Base-by-base conservation (phyloP, 768 basidiomycete species). In the Termitomyces sp. region DNA sequence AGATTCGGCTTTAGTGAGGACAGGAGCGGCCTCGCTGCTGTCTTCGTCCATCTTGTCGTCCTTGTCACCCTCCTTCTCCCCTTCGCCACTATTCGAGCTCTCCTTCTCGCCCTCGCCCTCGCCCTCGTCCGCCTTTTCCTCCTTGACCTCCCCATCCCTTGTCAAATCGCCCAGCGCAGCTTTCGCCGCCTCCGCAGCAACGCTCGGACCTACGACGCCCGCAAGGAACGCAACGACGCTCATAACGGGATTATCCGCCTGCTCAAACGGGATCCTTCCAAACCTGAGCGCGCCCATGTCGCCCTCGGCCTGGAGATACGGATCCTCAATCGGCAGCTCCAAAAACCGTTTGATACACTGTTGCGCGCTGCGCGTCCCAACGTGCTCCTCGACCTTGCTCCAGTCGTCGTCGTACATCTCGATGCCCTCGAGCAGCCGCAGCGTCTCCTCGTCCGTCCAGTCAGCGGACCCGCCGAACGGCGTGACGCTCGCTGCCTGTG, bases 341-440 rank as follows among this genome's bases (percentile, higher is more conserved):
- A 99, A 77, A 83, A 99, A 99, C 68, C 94, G 91, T 64, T 89
- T 86, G 64, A 99, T 89, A 69, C 97, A 98, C 70, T 97, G 93
- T 65, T 98, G 95, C 23, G 93, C 88, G 3, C 88, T 87, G 43
- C 96, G 80, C 25, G 94, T 91, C 12, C 89, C 90, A 46, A 99
- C 95, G 68, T 98, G 95, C 63, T 94, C 91, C 62, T 95, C 89
- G 60, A 98, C 86, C 48, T 84, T 82, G 21, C 85, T 85, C 96
- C 96, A 99, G 66, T 98, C 96, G 66, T 98, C 96, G 62, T 97
- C 94, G 69, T 87, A 93, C 92, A 99, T 97, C 73, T 99, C 97
- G 42, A 99, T 84, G 16, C 88, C 97, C 70, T 99, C 97, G n/a
- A 99, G 79, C 5, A 99, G 77, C 8, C 91, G 73, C 10, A 99